These are phyloP conservation scores for Corrigiola litoralis DNA, from an alignment of 179 eudicot genomes.

Conservation along the genomic window DNA sequence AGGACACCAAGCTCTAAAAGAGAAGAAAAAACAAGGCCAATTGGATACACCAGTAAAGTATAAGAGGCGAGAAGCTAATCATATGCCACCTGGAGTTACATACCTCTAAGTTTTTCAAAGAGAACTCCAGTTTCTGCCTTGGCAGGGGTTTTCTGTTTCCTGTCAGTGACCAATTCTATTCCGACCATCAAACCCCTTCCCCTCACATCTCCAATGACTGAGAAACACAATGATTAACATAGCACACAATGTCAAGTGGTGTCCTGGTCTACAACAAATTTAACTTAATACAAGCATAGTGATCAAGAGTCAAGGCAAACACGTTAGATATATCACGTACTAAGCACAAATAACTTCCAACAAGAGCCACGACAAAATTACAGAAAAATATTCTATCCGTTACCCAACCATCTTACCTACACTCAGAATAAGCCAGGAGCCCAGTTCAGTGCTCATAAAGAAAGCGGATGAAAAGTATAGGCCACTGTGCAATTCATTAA, in stretches of 20 bases:
- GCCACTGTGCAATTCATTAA: neutral
- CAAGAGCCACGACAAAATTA: neutral
- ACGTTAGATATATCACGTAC: neutral
- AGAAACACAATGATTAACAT: neutral
- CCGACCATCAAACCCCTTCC: slow-evolving; percentile 98
- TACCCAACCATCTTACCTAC: neutral
- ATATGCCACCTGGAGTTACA: slow-evolving; percentile 1
- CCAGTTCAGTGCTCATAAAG: neutral
- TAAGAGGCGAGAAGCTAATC: neutral
- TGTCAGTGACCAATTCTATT: slow-evolving; percentile 84
- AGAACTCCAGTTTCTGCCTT: slow-evolving; percentile 81
- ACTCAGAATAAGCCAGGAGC: neutral
- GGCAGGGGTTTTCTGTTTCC: slow-evolving; percentile 86
- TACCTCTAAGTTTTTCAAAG: slow-evolving; percentile 91
- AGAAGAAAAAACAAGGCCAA: neutral
- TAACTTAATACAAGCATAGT: neutral
- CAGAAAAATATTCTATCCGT: neutral
- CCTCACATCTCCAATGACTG: slow-evolving; percentile 95
- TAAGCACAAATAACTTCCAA: neutral
- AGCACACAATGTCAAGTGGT: neutral
- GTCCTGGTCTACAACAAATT: neutral
- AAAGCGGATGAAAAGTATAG: neutral
- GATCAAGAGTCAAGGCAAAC: neutral
- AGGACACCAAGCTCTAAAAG: slow-evolving; percentile 89
- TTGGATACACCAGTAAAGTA: slow-evolving; percentile 4